Percentiles rank a stretch among this genome's conserved stretches.
phyloP scores from a whole-genome alignment of 1,284 basidiomycete species.

The Apiotrichum akiyoshidainum region DNA sequence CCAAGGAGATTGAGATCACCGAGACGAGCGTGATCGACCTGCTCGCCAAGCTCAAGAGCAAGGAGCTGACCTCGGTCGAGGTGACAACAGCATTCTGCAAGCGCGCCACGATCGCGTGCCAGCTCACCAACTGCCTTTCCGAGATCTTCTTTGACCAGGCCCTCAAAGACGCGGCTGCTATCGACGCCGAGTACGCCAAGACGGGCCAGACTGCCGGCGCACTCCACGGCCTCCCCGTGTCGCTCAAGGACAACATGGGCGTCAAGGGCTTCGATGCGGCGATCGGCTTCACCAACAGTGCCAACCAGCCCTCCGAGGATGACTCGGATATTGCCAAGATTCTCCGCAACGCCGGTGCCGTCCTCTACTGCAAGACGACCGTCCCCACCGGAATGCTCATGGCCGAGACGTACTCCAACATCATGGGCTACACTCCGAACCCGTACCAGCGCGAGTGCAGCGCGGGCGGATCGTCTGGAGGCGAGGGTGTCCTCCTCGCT shows the following conservation, averaged over 20 bases:
- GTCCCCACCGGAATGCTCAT: conserved; percentile 14
- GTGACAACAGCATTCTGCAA: conserved; percentile 62
- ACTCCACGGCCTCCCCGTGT: conserved; percentile 62
- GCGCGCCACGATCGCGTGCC: conserved; percentile 73
- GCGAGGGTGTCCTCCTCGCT: conserved; percentile 58
- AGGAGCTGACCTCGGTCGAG: conserved; percentile 29
- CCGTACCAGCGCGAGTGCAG: conserved; percentile 49
- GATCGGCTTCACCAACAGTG: conserved; percentile 15
- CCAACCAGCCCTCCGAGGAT: conserved; percentile 12
- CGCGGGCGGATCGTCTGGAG: conserved; percentile 61
- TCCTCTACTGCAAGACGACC: conserved; percentile 15
- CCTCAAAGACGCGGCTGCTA: conserved; percentile 38
- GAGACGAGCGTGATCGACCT: conserved; percentile 5
- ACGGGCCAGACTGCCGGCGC: conserved; percentile 57
- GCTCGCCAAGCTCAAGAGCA: conserved; percentile 19
- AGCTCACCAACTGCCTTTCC: conserved; percentile 56
- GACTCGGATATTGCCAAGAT: conserved; percentile 19
- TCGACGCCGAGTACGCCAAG: conserved; percentile 46
- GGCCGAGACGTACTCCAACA: conserved; percentile 17
- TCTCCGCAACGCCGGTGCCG: conserved; percentile 19
- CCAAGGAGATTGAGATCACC: conserved; percentile 60
- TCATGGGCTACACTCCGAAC: conserved; percentile 42
- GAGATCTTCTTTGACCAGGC: conserved; percentile 50
- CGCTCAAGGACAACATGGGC: conserved; percentile 55
- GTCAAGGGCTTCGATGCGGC: conserved; percentile 41